Base-by-base conservation (phyloP, 768 basidiomycete genomes). In the Suillus subluteus region DNA sequence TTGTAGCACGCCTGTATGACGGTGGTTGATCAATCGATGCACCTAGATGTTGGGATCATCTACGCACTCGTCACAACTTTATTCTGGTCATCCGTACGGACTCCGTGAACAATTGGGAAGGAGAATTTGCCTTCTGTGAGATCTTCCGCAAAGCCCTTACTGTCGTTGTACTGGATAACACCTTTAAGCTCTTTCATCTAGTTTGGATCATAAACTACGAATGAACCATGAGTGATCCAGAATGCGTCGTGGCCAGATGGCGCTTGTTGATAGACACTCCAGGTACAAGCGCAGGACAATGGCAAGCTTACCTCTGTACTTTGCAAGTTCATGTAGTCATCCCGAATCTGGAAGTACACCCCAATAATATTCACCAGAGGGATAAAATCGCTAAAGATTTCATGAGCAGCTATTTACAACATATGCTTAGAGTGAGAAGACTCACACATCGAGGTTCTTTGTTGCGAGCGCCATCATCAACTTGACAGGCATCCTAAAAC, bases 321-420 rank as follows among this genome's bases (percentile, higher is more conserved):
- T 73, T 96, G 90, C 32, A 98, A 80, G 72, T 98, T 98, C 92
- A 97, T 95, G 56, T 96, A 92, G 75, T 98, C 97, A 72, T 99
- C 97, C n/a, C 95, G 82, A 70, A 99, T 96, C 76, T 99, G 97
- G 77, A 96, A 98, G 72, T 89, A 92, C n/a, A 98, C 87, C 2
- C 96, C 95, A 67, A 98, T 91, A 11, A 98, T 86, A 75, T 98
- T 98, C 68, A 97, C 92, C 2, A 99, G 84, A 0, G 96, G 95
- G 1, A 97, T 88, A 69, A 94, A 98, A 76, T 98, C 88, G 9
- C 94, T 98, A 67, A 46, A 2, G 37, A 40, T 8, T 16, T 32
- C 0, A 30, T 37, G 2, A 40, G 58, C 4, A 40, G 32, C 2
- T 44, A 48, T 37, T 65, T 64, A 16, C 38, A 6, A 16, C 9